A percentile compares a stretch with the other conserved stretches of the same genome.
Conservation (phyloP, 108 stramenopile genomes). For the Cyclotella kingstonii region DNA sequence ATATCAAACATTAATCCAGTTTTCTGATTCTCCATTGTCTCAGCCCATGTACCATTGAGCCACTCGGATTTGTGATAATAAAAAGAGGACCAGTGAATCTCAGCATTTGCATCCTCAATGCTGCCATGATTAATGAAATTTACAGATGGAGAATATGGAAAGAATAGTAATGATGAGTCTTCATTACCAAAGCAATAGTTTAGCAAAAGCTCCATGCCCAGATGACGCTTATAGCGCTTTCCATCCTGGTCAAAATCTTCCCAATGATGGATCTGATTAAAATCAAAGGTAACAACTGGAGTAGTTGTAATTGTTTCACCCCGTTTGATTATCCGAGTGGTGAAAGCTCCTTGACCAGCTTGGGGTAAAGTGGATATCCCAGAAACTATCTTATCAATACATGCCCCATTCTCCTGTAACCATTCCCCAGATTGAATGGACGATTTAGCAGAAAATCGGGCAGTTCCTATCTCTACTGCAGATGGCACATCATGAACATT, state of each 20-base stretch:
- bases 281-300: background rate
- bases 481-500: too few species aligned
- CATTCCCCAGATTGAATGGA: too few species aligned
- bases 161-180: conserved; percentile 51
- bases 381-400: background rate
- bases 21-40: background rate
- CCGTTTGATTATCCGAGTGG: background rate
- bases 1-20: conserved; percentile 47
- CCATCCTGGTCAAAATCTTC: background rate
- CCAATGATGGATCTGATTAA: background rate
- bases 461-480: too few species aligned
- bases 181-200: conserved; percentile 64
- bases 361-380: background rate
- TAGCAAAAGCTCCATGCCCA: conserved; percentile 39
- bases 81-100: background rate
- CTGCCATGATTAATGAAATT: conserved; percentile 56
- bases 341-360: background rate
- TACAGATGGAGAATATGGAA: conserved; percentile 52
- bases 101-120: conserved; percentile 41
- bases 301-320: background rate
- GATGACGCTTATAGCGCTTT: background rate
- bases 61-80: conserved; percentile 2
- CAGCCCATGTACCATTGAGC: background rate
- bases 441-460: too few species aligned
- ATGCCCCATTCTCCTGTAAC: background rate